phyloP scores from a whole-genome alignment of 306 rosid genomes.

The Dryas drummondii region DNA sequence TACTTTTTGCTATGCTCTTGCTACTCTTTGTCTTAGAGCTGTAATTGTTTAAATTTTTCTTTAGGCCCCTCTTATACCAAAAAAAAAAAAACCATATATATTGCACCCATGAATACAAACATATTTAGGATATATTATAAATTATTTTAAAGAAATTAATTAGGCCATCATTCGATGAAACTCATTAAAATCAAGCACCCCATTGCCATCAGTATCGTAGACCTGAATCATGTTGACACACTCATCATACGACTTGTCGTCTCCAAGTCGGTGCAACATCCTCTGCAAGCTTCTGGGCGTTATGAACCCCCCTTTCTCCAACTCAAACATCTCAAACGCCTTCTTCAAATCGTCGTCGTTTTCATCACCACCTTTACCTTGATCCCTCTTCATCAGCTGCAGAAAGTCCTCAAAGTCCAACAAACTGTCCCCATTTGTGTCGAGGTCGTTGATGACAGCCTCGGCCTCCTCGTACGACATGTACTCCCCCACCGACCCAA shows the following conservation, averaged over 20 bases:
- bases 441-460: conserved; percentile 54
- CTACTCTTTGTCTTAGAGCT: too few species aligned
- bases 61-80: too few species aligned
- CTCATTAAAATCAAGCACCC: conserved; percentile 68
- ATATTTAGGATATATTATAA: neutral
- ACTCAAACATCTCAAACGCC: conserved; percentile 74
- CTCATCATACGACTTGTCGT: conserved; percentile 53
- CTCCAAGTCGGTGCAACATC: conserved; percentile 72
- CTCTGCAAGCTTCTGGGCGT: conserved; percentile 67
- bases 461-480: conserved; percentile 59
- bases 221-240: conserved; percentile 62
- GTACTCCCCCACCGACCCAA: conserved; percentile 64
- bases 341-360: conserved; percentile 48
- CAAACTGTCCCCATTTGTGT: conserved; percentile 52
- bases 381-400: conserved; percentile 45
- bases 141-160: neutral
- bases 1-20: too few species aligned
- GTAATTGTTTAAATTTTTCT: too few species aligned
- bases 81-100: too few species aligned
- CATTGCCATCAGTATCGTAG: conserved; percentile 65
- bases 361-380: conserved; percentile 4
- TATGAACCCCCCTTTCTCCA: conserved; percentile 56
- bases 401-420: conserved; percentile 51
- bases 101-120: too few species aligned
- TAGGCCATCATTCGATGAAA: conserved; percentile 76